phyloP scores from a whole-genome alignment of 345 rosid species.

The Eucalyptus viminalis region DNA sequence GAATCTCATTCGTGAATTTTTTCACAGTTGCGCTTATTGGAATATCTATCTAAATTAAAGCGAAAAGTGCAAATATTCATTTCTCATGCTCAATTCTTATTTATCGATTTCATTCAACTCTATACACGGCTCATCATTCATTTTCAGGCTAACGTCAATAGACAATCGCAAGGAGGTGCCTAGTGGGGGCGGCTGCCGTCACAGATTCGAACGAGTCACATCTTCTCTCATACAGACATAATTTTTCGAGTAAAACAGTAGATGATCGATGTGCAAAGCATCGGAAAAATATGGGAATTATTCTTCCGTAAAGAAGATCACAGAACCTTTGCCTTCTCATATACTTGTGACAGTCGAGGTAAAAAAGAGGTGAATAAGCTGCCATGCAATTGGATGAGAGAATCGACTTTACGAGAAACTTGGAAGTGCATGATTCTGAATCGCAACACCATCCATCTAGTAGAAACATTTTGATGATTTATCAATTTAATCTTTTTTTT shows the following conservation, averaged over 20 bases:
- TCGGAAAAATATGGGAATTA: neutral
- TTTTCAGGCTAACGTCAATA: neutral
- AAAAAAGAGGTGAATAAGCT: neutral
- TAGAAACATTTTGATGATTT: neutral
- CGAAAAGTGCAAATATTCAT: neutral
- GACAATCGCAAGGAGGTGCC: neutral
- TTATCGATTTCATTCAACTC: neutral
- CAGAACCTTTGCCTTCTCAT: neutral
- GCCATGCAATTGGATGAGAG: neutral
- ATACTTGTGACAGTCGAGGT: neutral
- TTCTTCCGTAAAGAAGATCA: neutral
- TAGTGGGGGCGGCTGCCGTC: neutral
- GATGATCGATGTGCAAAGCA: neutral
- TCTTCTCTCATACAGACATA: neutral
- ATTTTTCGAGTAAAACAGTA: neutral
- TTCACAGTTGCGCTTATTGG: neutral
- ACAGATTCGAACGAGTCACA: neutral
- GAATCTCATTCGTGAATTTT: neutral
- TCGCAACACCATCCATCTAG: neutral
- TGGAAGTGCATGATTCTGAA: neutral
- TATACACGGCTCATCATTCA: neutral
- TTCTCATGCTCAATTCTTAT: neutral
- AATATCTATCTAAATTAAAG: neutral
- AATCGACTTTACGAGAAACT: neutral
- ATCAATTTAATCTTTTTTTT: accelerated